Percentiles rank a stretch among this genome's conserved stretches.
These are phyloP conservation scores for Blakeslea trispora DNA, from an alignment of 371 early-diverging fungal genomes.

Conservation along the genomic window DNA sequence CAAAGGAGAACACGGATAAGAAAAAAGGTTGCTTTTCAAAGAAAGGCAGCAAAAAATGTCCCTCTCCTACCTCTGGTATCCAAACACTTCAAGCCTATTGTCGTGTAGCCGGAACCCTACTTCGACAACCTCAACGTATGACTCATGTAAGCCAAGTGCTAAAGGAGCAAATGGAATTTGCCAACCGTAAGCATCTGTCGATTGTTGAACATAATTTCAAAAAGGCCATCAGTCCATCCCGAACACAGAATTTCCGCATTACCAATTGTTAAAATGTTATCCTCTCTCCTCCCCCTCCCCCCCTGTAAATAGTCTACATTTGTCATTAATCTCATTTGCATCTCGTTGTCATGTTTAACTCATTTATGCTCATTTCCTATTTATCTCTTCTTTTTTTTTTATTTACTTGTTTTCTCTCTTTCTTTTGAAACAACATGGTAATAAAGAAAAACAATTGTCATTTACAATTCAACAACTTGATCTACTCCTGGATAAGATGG, in stretches of 20 bases:
- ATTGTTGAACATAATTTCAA: slow-evolving; percentile 3
- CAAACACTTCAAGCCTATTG: slow-evolving; percentile 22
- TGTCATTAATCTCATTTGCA: too few relatives aligned
- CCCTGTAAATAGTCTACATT: background rate
- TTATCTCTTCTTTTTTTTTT: too few relatives aligned
- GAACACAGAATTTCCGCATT: slow-evolving; percentile 8
- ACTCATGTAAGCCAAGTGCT: slow-evolving; percentile 13
- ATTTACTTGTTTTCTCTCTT: too few relatives aligned
- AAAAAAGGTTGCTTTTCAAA: background rate
- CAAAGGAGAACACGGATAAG: background rate
- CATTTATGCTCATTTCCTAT: background rate
- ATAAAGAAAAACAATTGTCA: background rate
- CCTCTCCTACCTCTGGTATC: background rate
- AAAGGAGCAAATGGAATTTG: slow-evolving; percentile 7
- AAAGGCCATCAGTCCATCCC: slow-evolving; percentile 1
- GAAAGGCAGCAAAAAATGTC: background rate
- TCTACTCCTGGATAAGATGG: slow-evolving; percentile 68
- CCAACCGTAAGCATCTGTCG: background rate
- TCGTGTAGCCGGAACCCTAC: slow-evolving; percentile 18
- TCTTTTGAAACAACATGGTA: too few relatives aligned
- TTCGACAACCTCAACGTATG: slow-evolving; percentile 29
- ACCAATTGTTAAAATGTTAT: background rate
- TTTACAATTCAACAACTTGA: slow-evolving; percentile 51
- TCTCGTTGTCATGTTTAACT: too few relatives aligned
- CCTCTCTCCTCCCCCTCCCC: background rate